Conservation (phyloP, 345 rosid species). For the Hirschfeldia incana region DNA sequence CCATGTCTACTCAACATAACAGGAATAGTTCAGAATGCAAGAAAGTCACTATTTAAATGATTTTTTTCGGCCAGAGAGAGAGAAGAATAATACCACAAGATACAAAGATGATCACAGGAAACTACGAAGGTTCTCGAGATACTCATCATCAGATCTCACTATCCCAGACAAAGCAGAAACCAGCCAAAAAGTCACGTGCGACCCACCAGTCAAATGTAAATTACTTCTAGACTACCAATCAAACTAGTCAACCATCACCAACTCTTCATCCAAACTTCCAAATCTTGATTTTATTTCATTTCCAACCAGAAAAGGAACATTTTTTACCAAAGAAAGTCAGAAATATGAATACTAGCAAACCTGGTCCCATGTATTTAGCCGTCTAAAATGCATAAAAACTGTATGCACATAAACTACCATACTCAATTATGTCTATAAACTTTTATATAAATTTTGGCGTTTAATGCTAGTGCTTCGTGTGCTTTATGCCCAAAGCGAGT, state of each 20-base stretch:
- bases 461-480: too few relatives aligned
- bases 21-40: neutral
- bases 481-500: too few relatives aligned
- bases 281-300: slow-evolving; percentile 5
- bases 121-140: slow-evolving; percentile 4
- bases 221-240: neutral
- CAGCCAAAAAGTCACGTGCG: slow-evolving; percentile 28
- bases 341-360: neutral
- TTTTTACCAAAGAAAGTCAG: neutral
- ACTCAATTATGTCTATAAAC: neutral
- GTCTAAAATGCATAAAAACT: too few relatives aligned
- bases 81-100: neutral
- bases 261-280: slow-evolving; percentile 6
- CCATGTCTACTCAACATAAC: neutral
- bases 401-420: too few relatives aligned
- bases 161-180: slow-evolving; percentile 2
- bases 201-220: neutral
- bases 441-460: too few relatives aligned
- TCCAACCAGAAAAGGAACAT: neutral
- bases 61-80: neutral
- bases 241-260: slow-evolving; percentile 13
- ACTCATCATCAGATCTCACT: neutral
- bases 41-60: neutral
- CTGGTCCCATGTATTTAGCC: too few relatives aligned
- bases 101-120: slow-evolving; percentile 25